Base-by-base conservation (phyloP, 345 rosid species). In the Aquilaria yunnanensis region DNA sequence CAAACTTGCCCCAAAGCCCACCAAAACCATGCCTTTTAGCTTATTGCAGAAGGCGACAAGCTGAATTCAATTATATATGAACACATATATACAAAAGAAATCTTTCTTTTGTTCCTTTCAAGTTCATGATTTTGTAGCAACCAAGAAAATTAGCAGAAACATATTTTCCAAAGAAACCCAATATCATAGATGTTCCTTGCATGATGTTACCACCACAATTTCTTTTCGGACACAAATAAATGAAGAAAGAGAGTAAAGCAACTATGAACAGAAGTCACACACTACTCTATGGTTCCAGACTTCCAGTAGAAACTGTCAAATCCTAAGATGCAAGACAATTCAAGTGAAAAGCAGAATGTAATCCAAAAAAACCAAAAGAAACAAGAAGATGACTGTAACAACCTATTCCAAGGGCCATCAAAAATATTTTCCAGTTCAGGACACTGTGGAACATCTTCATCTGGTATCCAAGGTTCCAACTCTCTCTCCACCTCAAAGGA, bases 401-500 rank as follows among this genome's bases (percentile, higher is more conserved):
- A 95, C 99, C 97, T 85, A 65, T 82, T 78, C 80, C 83, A 61
- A 61, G 74, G 75, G 59, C 58, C 72, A 49, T 89, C 91, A 75
- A 94, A 88, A 70, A 77, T 78, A 77, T 85, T 83, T 32, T 87
- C 97, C 69, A 85, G 62, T 60, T 78, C 92, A 56, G 93, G 81
- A 70, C 81, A 69, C 49, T 70, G 81, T 14, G 79, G 96, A 68
- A 64, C 80, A 78, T 80, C 80, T 67, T 72, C 92, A 67, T 87
- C 96, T 61, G 97, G 96, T 53, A 85, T 74, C 99, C 99, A 91
- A 29, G 75, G 96, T 67, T 69, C 75, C 60, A 95, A 85, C 84
- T 84, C 92, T 75, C 92, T 95, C 76, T 64, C 92, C 62, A 47
- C n/a, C 59, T 84, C 96, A 68, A 56, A 75, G 64, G 62, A 79